phyloP scores from a whole-genome alignment of 768 basidiomycete genomes.

The Chalciporus chontae region DNA sequence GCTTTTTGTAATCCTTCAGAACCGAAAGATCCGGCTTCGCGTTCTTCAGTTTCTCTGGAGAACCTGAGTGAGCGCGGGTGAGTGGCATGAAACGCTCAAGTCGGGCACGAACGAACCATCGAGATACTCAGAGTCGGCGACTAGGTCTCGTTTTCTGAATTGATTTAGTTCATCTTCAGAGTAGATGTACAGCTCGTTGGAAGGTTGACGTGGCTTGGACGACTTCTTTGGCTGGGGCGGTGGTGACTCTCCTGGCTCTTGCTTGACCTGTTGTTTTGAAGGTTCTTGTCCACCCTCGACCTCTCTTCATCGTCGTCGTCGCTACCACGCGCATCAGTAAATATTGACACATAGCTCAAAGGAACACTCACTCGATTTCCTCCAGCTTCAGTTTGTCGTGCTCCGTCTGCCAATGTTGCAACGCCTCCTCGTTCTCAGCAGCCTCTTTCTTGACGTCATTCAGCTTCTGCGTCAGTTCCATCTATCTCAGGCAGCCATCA shows the following conservation, averaged over 20 bases:
- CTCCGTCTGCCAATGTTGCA: constrained; percentile 61
- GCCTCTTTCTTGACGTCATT: constrained; percentile 58
- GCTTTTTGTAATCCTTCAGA: constrained; percentile 83
- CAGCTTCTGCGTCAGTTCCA: constrained; percentile 76
- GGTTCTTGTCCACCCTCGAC: constrained; percentile 27
- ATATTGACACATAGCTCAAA: background rate
- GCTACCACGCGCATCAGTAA: constrained; percentile 35
- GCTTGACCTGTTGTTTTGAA: constrained; percentile 36
- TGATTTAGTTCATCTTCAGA: constrained; percentile 64
- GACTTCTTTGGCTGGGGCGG: constrained; percentile 22
- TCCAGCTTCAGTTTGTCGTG: constrained; percentile 77
- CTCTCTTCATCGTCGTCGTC: constrained; percentile 63
- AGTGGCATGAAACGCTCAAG: constrained; percentile 56
- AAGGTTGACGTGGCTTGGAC: constrained; percentile 34
- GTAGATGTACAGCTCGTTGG: constrained; percentile 68
- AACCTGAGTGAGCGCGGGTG: constrained; percentile 13
- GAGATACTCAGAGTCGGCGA: constrained; percentile 74
- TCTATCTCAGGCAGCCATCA: constrained; percentile 40
- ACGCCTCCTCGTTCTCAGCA: constrained; percentile 48
- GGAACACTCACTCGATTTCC: constrained; percentile 77
- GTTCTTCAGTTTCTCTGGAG: constrained; percentile 75
- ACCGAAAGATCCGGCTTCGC: constrained; percentile 84
- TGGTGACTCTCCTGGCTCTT: constrained; percentile 38
- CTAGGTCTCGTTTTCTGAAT: constrained; percentile 70
- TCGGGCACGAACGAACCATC: constrained; percentile 57